phyloP scores from a whole-genome alignment of 345 rosid species.

The Ricinus communis region DNA sequence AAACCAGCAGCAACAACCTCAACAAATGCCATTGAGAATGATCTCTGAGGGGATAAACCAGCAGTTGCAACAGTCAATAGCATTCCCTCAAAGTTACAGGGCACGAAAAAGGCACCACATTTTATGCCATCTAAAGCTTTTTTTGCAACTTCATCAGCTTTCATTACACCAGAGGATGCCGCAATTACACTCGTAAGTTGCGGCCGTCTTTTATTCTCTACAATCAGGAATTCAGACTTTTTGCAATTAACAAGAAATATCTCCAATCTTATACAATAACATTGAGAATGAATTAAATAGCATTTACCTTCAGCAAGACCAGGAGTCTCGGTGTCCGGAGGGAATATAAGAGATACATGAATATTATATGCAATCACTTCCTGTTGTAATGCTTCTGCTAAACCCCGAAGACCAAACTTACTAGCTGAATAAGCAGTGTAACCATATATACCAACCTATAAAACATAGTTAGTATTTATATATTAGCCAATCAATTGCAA shows the following conservation, averaged over 20 bases:
- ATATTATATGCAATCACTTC: conserved; percentile 77
- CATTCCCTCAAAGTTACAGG: conserved; percentile 76
- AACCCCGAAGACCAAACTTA: conserved; percentile 80
- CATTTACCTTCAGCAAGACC: conserved; percentile 65
- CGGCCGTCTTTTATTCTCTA: conserved; percentile 68
- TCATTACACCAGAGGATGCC: conserved; percentile 61
- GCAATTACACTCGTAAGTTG: conserved; percentile 59
- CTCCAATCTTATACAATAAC: no score
- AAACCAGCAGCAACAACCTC: conserved; percentile 62
- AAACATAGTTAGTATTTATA: neutral
- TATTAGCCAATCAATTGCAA: neutral
- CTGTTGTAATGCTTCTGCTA: conserved; percentile 93
- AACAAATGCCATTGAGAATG: conserved; percentile 64
- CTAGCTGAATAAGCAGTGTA: conserved; percentile 84
- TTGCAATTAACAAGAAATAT: no score
- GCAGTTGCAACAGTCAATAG: conserved; percentile 62
- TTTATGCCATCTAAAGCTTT: conserved; percentile 68
- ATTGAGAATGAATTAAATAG: no score
- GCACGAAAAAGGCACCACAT: conserved; percentile 57
- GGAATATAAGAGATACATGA: conserved; percentile 73
- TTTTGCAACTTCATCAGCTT: conserved; percentile 75
- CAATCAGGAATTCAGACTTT: conserved; percentile 7
- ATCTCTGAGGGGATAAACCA: conserved; percentile 78
- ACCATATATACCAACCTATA: conserved; percentile 83
- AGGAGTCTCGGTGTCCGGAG: conserved; percentile 87